Base-by-base conservation (phyloP, 169 alveolate genomes). In the Cyclospora cayetanensis region DNA sequence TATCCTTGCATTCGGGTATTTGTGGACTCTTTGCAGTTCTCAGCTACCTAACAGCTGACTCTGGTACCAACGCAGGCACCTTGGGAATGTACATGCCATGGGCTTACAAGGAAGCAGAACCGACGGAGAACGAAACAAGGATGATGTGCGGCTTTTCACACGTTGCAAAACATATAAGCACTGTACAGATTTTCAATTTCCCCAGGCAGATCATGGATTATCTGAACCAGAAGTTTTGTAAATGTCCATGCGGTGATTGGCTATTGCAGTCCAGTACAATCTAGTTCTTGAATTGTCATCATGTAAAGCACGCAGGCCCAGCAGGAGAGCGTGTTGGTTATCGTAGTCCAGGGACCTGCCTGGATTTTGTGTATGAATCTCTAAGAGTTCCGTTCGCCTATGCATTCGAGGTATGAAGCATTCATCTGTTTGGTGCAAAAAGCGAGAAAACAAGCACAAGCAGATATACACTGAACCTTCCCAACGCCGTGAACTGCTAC, bases 11-110 rank as follows among this genome's bases (percentile, higher is more conserved):
- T n/a, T 84, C 91, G 0, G 91, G 91, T 84, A 60, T 29, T 2
- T 55, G 15, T 4, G 68, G 12, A 12, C 31, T 1, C 5, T 39
- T 20, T 4, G 25, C 31, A 34, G n/a, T n/a, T n/a, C n/a, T n/a
- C n/a, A n/a, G n/a, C n/a, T n/a, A n/a, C n/a, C n/a, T n/a, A n/a
- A n/a, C n/a, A n/a, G n/a, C n/a, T n/a, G n/a, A n/a, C n/a, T n/a
- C n/a, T n/a, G n/a, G n/a, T n/a, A n/a, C n/a, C 18, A 27, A 31
- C 12, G 11, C 80, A 84, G 91, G 91, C 3, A 60, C 91, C 1
- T 25, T 60, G 43, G 91, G 82, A 18, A 53, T 84, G 82, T 84
- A 84, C 46, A 84, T 65, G 65, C 91, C 91, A 27, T 84, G 91
- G 91, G 91, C 91, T 1, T 84, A 53, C 46, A 53, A 66, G 11